Evolutionary conservation across 2,329 filamentous ascomycete genomes (phyloP), one percentile per base, ranked within the genome.

Genomic region (Sporothrix globosa): DNA sequence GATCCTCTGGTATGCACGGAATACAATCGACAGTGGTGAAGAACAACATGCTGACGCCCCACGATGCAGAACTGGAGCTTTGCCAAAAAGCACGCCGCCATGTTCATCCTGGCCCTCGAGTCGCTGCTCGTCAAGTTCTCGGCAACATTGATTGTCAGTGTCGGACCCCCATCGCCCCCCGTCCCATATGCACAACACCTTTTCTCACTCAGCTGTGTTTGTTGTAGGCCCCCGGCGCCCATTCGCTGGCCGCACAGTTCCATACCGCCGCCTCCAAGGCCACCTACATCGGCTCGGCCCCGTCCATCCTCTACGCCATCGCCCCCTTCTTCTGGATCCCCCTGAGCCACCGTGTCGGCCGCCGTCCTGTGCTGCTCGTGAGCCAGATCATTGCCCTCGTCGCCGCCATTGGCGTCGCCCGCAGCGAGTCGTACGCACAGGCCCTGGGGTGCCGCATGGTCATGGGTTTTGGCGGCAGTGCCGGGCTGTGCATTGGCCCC

Each of bases 311-410:
- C 27, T 68, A 70, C 24, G 72, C 72, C 10, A 21, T 74, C 4
- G 73, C 70, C 3, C 73, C 73, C 13, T 63, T 73, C 54, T 34
- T 74, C 50, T 74, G 73, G 73, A 74, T 73, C 39, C 73, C 73
- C 17, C 27, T 74, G n/a, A 74, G 73, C 69, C 73, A 67, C 41
- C 70, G 70, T 21, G 46, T 74, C 19, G 73, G 73, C 21, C 72
- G 73, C n/a, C 72, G 73, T n/a, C 73, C 73, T 17, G 71, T 74
- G 14, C 71, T 74, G 24, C 69, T 74, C n/a, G 27, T 69, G 27
- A 68, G 72, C 53, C 67, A 69, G 30, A 27, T 74, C 65, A 68
- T 74, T 41, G 69, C 73, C 9, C 50, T 74, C 4, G n/a, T 72
- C 7, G 69, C 60, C 7, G 72, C 70, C 24, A 71, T 73, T 41